Percentiles rank a stretch among this genome's conserved stretches.
Conservation (phyloP, 169 alveolate genomes). For the Nephromyces sp. region DNA sequence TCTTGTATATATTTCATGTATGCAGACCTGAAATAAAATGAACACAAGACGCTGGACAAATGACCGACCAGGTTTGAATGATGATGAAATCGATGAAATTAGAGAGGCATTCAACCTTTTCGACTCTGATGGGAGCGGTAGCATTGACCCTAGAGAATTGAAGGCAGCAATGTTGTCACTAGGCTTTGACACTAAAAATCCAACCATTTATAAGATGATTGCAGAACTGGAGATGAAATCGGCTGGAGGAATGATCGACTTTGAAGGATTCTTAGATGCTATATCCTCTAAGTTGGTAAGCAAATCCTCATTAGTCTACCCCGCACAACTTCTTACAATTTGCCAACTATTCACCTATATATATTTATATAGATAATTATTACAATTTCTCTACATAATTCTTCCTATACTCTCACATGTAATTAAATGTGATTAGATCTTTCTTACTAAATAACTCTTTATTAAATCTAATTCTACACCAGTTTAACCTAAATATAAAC, state of each 20-base stretch:
- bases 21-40: too few species aligned
- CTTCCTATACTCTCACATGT: too few species aligned
- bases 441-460: too few species aligned
- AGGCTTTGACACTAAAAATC: slow-evolving; percentile 97
- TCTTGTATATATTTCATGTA: too few species aligned
- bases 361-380: background rate
- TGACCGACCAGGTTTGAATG: slow-evolving; percentile 41
- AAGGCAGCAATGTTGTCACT: slow-evolving; percentile 97
- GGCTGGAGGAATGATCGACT: slow-evolving; percentile 87
- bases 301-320: too few species aligned
- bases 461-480: too few species aligned
- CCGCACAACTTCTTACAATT: too few species aligned
- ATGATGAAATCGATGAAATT: slow-evolving; percentile 95
- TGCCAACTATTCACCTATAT: too few species aligned
- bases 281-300: slow-evolving; percentile 85
- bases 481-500: too few species aligned
- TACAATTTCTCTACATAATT: background rate
- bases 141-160: slow-evolving; percentile 96
- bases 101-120: slow-evolving; percentile 96
- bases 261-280: slow-evolving; percentile 92
- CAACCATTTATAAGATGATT: slow-evolving; percentile 93
- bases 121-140: slow-evolving; percentile 97
- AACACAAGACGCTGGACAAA: slow-evolving; percentile 17
- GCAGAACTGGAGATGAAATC: slow-evolving; percentile 95
- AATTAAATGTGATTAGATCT: too few species aligned